These are phyloP conservation scores for Agrocybe praecox DNA, from an alignment of 768 basidiomycete species.

Conservation along the genomic window DNA sequence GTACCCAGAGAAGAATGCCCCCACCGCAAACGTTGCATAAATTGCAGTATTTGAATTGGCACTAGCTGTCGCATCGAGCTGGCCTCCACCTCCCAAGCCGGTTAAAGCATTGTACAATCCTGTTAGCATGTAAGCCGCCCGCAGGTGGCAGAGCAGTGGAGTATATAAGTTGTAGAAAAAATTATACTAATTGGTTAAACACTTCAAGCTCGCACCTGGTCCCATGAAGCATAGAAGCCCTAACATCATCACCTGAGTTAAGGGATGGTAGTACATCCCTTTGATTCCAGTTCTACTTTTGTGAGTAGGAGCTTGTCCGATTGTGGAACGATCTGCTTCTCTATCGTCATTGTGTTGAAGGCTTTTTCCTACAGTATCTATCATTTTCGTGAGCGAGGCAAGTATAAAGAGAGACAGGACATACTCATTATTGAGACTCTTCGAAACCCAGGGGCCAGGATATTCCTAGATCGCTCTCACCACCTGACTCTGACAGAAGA, in stretches of 20 bases:
- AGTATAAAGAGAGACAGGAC: slow-evolving; percentile 34
- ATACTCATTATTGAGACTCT: too few relatives aligned
- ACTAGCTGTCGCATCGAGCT: slow-evolving; percentile 62
- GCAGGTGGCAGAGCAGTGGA: too few relatives aligned
- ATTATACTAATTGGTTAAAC: background rate
- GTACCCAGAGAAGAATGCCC: slow-evolving; percentile 60
- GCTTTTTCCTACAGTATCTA: slow-evolving; percentile 21
- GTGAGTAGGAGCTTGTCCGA: slow-evolving; percentile 30
- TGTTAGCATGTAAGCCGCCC: background rate
- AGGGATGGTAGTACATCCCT: slow-evolving; percentile 61
- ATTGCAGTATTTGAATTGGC: slow-evolving; percentile 73
- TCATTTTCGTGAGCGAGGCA: slow-evolving; percentile 48
- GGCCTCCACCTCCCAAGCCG: slow-evolving; percentile 81
- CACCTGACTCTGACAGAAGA: too few relatives aligned
- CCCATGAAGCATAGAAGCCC: slow-evolving; percentile 75
- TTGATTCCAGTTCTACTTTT: slow-evolving; percentile 45
- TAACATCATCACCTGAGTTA: slow-evolving; percentile 44
- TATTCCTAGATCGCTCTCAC: too few relatives aligned
- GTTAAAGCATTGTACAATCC: slow-evolving; percentile 82
- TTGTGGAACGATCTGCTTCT: slow-evolving; percentile 43
- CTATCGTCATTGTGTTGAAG: slow-evolving; percentile 17
- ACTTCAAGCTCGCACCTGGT: slow-evolving; percentile 36
- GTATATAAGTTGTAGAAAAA: background rate
- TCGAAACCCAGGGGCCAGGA: too few relatives aligned
- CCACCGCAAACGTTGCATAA: slow-evolving; percentile 55